A percentile compares a stretch with the other conserved stretches of the same genome.
phyloP scores from a whole-genome alignment of 2,329 filamentous ascomycete genomes.

The Botrytis paeoniae region DNA sequence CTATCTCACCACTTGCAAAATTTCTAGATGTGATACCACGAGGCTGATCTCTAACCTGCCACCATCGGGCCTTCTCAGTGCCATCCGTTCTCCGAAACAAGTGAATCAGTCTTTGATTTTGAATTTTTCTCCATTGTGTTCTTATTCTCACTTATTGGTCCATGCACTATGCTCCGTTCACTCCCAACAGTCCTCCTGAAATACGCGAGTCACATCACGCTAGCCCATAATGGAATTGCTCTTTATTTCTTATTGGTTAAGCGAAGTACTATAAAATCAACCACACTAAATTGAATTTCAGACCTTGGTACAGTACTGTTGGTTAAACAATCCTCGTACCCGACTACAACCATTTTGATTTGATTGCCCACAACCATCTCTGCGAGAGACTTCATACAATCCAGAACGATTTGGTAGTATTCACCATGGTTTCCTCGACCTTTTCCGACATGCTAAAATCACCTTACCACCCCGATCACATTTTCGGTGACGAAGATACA shows the following conservation, averaged over 20 bases:
- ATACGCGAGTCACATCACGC: background rate
- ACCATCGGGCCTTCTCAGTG: rapidly evolving
- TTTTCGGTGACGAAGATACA: background rate
- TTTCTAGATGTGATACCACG: background rate
- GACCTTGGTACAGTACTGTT: background rate
- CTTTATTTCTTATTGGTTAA: background rate
- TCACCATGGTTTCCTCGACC: background rate
- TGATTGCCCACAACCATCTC: background rate
- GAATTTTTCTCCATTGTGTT: background rate
- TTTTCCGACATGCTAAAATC: background rate
- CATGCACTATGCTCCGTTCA: background rate
- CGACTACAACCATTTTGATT: background rate
- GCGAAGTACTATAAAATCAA: background rate
- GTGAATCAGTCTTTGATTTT: background rate
- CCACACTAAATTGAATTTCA: background rate
- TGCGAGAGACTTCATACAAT: background rate
- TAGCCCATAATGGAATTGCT: background rate
- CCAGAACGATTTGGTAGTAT: background rate
- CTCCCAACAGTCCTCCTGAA: conserved; percentile 2
- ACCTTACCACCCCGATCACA: background rate
- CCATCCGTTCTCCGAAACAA: rapidly evolving
- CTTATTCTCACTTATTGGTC: background rate
- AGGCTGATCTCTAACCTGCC: background rate
- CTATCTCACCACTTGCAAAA: background rate
- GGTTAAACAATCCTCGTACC: background rate